Conservation (phyloP, 2,329 filamentous ascomycete species). For the Cladophialophora psammophila region DNA sequence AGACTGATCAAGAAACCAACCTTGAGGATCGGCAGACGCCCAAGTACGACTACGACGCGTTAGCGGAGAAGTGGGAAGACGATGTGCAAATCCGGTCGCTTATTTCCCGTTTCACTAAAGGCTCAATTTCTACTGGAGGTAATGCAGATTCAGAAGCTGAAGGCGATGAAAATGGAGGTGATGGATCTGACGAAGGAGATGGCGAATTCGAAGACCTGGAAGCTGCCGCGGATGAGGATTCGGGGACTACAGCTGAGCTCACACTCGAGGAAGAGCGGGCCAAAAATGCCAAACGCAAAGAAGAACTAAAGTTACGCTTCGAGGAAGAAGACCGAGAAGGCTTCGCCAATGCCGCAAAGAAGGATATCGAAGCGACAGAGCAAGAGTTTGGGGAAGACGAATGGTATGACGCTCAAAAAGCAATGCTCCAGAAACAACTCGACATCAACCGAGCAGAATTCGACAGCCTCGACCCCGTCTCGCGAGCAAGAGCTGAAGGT, state of each 20-base stretch:
- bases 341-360: slow-evolving; percentile 78
- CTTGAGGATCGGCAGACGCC: slow-evolving; percentile 82
- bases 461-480: slow-evolving; percentile 81
- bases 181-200: slow-evolving; percentile 70
- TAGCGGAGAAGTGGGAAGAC: slow-evolving; percentile 86
- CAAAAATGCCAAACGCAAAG: slow-evolving; percentile 88
- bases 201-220: slow-evolving; percentile 88
- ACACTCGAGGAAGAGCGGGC: slow-evolving; percentile 86
- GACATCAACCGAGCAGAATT: slow-evolving; percentile 97
- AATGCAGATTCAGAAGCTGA: slow-evolving; percentile 62
- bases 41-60: slow-evolving; percentile 76
- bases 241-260: slow-evolving; percentile 45
- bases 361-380: slow-evolving; percentile 75
- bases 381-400: slow-evolving; percentile 94
- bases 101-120: slow-evolving; percentile 76
- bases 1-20: slow-evolving; percentile 56
- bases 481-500: slow-evolving; percentile 84
- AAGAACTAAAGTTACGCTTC: slow-evolving; percentile 91
- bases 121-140: slow-evolving; percentile 65
- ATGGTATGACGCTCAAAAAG: slow-evolving; percentile 98
- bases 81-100: slow-evolving; percentile 78
- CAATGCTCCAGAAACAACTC: slow-evolving; percentile 90
- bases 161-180: slow-evolving; percentile 58
- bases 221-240: slow-evolving; percentile 63
- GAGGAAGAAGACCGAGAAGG: slow-evolving; percentile 98